Base-by-base conservation (phyloP, 768 basidiomycete genomes). In the Suillus occidentalis region DNA sequence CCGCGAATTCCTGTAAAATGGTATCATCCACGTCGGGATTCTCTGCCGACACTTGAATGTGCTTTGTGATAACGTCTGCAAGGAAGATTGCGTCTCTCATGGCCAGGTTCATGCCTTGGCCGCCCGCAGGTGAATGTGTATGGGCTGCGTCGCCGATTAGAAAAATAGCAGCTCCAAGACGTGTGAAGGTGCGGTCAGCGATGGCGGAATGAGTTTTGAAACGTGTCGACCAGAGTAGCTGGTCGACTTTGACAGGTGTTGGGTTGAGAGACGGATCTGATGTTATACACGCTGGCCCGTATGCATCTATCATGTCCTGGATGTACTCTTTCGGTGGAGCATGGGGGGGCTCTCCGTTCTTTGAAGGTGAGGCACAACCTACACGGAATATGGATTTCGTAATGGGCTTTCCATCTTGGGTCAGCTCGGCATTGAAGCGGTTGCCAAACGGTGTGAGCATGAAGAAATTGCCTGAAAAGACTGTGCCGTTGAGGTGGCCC, bases 41-140 rank as follows among this genome's bases (percentile, higher is more conserved):
- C n/a, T 66, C 69, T 8, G 64, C n/a, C 4, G 64, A 14, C n/a
- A 65, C 67, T 7, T 57, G 67, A 3, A 79, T 65, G 70, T 82
- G 81, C 28, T 76, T 72, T 18, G 73, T 70, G 57, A 86, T 71
- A 10, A 70, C 78, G 18, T 79, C 76, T 5, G 81, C 84, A 4
- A 86, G 77, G 57, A 76, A 74, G 31, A 84, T 71, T 12, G 81
- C 84, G 65, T 87, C 85, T 13, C 84, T 79, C 14, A 87, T 72
- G 5, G 84, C 84, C 25, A 86, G 79, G 66, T 85, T 85, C 85
- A 87, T 83, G n/a, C 85, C 85, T 62, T 85, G 84, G 1, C 85
- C 85, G 2, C 85, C 85, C 6, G 79, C 75, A 37, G 85, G 85
- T 0, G 85, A 82, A 63, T 85, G 85, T 57, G 85, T 81, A 69